phyloP scores from a whole-genome alignment of 345 rosid genomes.

The Isatis tinctoria region DNA sequence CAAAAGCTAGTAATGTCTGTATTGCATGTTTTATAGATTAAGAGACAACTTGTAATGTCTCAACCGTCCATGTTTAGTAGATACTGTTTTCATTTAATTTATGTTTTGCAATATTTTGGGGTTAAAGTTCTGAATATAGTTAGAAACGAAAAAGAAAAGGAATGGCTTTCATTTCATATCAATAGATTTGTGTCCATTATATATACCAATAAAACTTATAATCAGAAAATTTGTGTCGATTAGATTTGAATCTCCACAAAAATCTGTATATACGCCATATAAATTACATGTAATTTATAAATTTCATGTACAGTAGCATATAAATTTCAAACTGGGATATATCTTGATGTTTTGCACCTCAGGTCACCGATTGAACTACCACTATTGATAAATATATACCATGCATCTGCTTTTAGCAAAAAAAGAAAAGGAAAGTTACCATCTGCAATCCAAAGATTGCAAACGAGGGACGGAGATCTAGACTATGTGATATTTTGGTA shows the following conservation, averaged over 20 bases:
- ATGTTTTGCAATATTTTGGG: neutral
- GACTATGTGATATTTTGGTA: neutral
- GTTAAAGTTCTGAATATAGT: neutral
- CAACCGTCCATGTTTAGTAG: conserved; percentile 22
- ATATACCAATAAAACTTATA: too few relatives aligned
- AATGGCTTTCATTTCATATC: neutral
- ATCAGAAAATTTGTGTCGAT: neutral
- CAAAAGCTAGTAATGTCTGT: conserved; percentile 9
- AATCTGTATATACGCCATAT: neutral
- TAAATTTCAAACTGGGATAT: neutral
- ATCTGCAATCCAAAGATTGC: conserved; percentile 1
- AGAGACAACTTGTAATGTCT: conserved; percentile 6
- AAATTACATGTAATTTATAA: too few relatives aligned
- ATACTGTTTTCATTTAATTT: neutral
- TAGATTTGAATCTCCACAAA: neutral
- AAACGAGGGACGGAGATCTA: neutral
- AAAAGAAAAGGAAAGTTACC: neutral
- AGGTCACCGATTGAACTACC: neutral
- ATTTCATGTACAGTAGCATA: too few relatives aligned
- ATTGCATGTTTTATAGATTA: conserved; percentile 15
- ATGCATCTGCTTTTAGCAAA: neutral
- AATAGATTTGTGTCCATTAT: neutral
- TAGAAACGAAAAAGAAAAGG: neutral
- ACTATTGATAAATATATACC: neutral
- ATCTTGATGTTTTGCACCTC: neutral